Evolutionary conservation across 352 stramenopile genomes (phyloP).

Genomic region (Phytopythium aichiense): DNA sequence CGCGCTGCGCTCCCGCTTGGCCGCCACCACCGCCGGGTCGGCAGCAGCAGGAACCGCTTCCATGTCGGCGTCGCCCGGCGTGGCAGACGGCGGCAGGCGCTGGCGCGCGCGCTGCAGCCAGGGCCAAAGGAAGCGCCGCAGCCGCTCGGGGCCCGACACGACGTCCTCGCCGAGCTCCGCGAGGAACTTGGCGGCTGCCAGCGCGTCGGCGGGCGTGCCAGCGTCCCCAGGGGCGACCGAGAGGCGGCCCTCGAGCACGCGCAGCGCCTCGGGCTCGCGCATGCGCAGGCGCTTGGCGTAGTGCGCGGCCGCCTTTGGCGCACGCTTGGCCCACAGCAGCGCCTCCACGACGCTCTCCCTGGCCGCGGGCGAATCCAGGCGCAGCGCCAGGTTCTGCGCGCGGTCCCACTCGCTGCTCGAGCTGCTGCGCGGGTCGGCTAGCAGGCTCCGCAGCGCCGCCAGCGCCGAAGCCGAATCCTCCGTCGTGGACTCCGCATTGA

Average conservation of each 20-base stretch:
- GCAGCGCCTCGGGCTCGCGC: constrained; percentile 25
- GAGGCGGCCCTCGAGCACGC: background rate
- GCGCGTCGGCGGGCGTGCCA: constrained; percentile 3
- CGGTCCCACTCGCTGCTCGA: constrained; percentile 56
- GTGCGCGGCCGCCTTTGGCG: constrained; percentile 53
- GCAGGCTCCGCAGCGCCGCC: constrained; percentile 16
- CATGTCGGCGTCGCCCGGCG: background rate
- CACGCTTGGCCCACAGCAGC: constrained; percentile 33
- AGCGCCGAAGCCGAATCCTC: background rate
- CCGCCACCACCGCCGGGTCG: background rate
- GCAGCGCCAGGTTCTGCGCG: constrained; percentile 50
- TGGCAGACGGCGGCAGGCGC: background rate
- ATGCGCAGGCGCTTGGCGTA: constrained; percentile 59
- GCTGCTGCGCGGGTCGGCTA: constrained; percentile 14
- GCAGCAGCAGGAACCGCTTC: background rate
- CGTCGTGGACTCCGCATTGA: background rate
- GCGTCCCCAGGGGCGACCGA: background rate
- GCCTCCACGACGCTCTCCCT: constrained; percentile 28
- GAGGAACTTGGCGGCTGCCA: constrained; percentile 55
- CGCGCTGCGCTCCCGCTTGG: constrained; percentile 3
- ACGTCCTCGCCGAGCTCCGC: constrained; percentile 33
- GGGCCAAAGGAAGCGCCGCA: constrained; percentile 50
- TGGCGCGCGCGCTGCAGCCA: constrained; percentile 34
- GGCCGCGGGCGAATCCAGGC: constrained; percentile 28
- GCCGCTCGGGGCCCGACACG: constrained; percentile 28